Evolutionary conservation across 495 filamentous ascomycete species (phyloP).

Genomic region (Gamarada debralockiae): DNA sequence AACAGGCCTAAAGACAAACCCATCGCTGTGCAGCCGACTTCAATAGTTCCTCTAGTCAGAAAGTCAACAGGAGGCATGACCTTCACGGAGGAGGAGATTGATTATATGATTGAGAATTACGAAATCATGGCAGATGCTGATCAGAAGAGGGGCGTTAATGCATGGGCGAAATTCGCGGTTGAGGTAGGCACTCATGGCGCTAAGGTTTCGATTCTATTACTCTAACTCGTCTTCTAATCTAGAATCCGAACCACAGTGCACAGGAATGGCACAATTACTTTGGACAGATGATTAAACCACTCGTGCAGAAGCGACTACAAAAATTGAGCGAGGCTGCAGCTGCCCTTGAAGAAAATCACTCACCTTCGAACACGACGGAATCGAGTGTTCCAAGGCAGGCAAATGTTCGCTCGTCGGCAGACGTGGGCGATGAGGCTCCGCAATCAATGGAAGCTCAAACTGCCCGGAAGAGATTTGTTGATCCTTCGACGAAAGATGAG

Average conservation of each 20-base stretch:
- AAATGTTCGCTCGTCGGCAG: not conserved
- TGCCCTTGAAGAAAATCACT: too few species aligned
- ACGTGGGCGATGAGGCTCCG: not conserved
- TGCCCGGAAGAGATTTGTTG: too few species aligned
- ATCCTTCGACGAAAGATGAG: slow-evolving; percentile 10
- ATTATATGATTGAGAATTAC: slow-evolving; percentile 6
- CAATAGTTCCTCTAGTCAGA: not conserved
- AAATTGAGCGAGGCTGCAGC: too few species aligned
- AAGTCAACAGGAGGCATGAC: slow-evolving; percentile 4
- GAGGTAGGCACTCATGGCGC: slow-evolving; percentile 1
- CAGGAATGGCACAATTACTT: slow-evolving; percentile 33
- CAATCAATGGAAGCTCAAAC: not conserved
- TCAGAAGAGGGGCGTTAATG: slow-evolving; percentile 14
- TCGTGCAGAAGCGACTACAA: not conserved
- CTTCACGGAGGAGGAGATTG: slow-evolving; percentile 20
- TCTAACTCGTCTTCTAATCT: not conserved
- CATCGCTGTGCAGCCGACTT: not conserved
- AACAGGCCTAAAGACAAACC: not conserved
- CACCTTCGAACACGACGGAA: too few species aligned
- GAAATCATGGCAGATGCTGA: slow-evolving; percentile 19
- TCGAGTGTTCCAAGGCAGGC: not conserved
- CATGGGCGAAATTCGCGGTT: slow-evolving; percentile 18
- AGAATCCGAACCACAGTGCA: slow-evolving; percentile 27
- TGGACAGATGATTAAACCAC: slow-evolving; percentile 21
- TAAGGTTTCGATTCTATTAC: not conserved